phyloP scores from a whole-genome alignment of 2,329 filamentous ascomycete genomes.

The Chaetothyriales sp. region DNA sequence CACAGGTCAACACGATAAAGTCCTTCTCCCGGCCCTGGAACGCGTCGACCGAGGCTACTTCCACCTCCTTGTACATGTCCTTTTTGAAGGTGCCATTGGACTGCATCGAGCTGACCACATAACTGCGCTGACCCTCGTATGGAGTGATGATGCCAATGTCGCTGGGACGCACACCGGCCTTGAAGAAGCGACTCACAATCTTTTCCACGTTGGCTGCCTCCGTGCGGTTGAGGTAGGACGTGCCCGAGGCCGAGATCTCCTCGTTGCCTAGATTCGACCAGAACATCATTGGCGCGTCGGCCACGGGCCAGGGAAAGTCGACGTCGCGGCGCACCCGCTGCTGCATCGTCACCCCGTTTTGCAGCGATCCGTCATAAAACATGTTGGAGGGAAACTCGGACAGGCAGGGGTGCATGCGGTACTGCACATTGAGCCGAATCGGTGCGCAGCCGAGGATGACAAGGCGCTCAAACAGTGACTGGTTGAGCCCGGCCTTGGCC shows the following conservation, averaged over 20 bases:
- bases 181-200: conserved; percentile 96
- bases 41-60: conserved; percentile 94
- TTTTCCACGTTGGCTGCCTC: conserved; percentile 97
- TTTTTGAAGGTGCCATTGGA: conserved; percentile 95
- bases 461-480: conserved; percentile 93
- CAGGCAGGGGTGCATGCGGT: conserved; percentile 96
- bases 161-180: conserved; percentile 82
- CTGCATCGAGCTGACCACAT: conserved; percentile 99
- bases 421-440: conserved; percentile 90
- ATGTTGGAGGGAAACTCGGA: conserved; percentile 98
- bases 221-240: conserved; percentile 93
- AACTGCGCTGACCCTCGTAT: conserved; percentile 95
- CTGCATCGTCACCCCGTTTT: conserved; percentile 86
- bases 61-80: conserved; percentile 95
- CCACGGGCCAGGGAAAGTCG: conserved; percentile 94
- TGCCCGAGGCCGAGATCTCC: conserved; percentile 94
- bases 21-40: conserved; percentile 99
- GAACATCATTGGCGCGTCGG: conserved; percentile 97
- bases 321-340: conserved; percentile 82
- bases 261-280: conserved; percentile 97
- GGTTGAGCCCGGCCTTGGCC: conserved; percentile 90
- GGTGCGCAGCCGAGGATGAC: conserved; percentile 82
- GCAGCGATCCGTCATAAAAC: conserved; percentile 96
- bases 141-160: conserved; percentile 97
- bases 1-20: conserved; percentile 94